A percentile compares a stretch with the other conserved stretches of the same genome.
Evolutionary conservation across 2,329 filamentous ascomycete genomes (phyloP).

Genomic region (Fusarium sp.): DNA sequence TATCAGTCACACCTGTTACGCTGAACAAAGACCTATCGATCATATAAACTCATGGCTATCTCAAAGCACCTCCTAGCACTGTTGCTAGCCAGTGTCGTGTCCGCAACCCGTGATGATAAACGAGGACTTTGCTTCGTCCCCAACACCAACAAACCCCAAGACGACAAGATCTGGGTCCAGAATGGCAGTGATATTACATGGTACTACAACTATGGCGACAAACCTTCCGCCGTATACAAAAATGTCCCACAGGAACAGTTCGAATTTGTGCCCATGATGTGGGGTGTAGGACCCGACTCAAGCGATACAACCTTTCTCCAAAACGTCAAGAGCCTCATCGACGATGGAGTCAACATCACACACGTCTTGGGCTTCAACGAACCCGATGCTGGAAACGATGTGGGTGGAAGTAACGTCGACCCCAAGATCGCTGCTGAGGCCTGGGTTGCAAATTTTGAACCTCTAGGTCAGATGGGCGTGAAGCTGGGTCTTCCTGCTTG

Average conservation of each 20-base stretch:
- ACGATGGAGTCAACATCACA: slow-evolving; percentile 65
- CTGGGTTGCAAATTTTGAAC: slow-evolving; percentile 79
- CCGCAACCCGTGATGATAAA: slow-evolving; percentile 60
- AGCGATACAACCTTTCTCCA: slow-evolving; percentile 70
- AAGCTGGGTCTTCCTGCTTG: slow-evolving; percentile 77
- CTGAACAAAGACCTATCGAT: background rate
- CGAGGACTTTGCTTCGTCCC: slow-evolving; percentile 79
- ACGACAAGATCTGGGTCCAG: slow-evolving; percentile 74
- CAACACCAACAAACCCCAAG: slow-evolving; percentile 62
- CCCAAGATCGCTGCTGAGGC: slow-evolving; percentile 71
- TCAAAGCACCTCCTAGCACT: slow-evolving; percentile 28
- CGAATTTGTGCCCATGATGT: slow-evolving; percentile 85
- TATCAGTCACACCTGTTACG: background rate
- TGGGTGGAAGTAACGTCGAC: slow-evolving; percentile 72
- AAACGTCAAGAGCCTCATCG: slow-evolving; percentile 66
- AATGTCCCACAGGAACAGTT: slow-evolving; percentile 65
- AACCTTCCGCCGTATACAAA: slow-evolving; percentile 65
- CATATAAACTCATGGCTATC: slow-evolving; percentile 15
- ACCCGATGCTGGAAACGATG: slow-evolving; percentile 68
- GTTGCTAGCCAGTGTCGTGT: slow-evolving; percentile 38
- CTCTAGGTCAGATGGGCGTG: slow-evolving; percentile 71
- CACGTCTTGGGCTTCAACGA: slow-evolving; percentile 85
- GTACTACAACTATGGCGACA: slow-evolving; percentile 83
- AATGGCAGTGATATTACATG: slow-evolving; percentile 72
- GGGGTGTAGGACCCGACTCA: slow-evolving; percentile 65